Base-by-base conservation (phyloP, 73 alveolate genomes). In the Effrenium voratum region DNA sequence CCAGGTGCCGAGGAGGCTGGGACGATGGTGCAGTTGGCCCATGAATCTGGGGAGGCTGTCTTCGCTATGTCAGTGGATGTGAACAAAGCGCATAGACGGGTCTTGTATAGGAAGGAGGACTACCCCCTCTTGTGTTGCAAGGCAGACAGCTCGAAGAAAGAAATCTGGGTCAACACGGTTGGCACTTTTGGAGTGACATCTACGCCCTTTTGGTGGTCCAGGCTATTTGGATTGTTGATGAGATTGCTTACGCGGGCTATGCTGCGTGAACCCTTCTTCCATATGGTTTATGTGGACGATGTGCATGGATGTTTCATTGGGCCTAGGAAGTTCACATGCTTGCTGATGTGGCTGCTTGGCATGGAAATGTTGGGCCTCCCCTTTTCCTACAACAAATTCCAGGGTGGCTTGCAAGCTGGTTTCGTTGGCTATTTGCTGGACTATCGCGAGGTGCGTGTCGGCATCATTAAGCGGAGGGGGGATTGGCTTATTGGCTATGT, bases 201-300 rank as follows among this genome's bases (percentile, higher is more conserved):
- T 2, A 68, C 91, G 1, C 3, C 72, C 30, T 80, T 22, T n/a
- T 80, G 91, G 91, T 80, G 91, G 91, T 46, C 91, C 41, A 41
- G 91, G 0, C 70, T 80, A 3, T 44, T 46, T 32, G 68, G 72
- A 2, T 5, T 13, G 3, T 44, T 80, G 13, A 68, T 66, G 2
- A 40, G 91, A 5, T 2, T 44, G 41, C 70, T 46, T 12, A 3
- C 36, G 45, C 4, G 26, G 28, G 12, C n/a, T 24, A 6, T 46
- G 68, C 45, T n/a, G 45, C 66, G 45, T 5, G 72, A 3, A 2
- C 30, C 30, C 19, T 46, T 30, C n/a, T 46, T 46, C 10, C 72
- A 5, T 5, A 10, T 80, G 91, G 45, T 46, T 10, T 80, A 26
- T 46, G 91, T 80, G 30, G 72, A 80, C 46, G 70, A 80, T 28